Conservation (phyloP, 2,329 filamentous ascomycete genomes). For the Coccinonectria pachysandricola region DNA sequence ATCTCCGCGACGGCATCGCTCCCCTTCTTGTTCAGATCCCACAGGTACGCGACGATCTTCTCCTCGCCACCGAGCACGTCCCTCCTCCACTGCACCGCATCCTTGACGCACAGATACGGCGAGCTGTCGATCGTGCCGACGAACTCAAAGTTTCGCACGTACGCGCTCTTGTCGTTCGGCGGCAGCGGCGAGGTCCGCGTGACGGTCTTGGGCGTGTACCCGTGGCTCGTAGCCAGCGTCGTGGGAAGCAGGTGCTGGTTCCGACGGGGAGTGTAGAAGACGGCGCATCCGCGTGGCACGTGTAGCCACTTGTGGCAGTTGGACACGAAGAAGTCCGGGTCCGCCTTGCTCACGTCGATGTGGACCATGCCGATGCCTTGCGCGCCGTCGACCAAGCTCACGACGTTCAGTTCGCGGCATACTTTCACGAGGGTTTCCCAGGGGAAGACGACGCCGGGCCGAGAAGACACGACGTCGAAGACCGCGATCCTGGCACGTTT, state of each 20-base stretch:
- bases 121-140: slow-evolving; percentile 65
- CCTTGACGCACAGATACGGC: slow-evolving; percentile 61
- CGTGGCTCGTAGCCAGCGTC: slow-evolving; percentile 71
- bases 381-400: slow-evolving; percentile 74
- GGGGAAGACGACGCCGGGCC: slow-evolving; percentile 71
- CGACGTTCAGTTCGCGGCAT: slow-evolving; percentile 56
- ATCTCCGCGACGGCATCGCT: slow-evolving; percentile 48
- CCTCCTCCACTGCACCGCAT: slow-evolving; percentile 60
- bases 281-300: slow-evolving; percentile 66
- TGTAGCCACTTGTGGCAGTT: slow-evolving; percentile 92
- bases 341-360: slow-evolving; percentile 53
- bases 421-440: slow-evolving; percentile 56
- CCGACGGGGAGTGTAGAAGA: slow-evolving; percentile 66
- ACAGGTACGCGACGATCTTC: slow-evolving; percentile 53
- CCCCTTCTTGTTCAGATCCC: slow-evolving; percentile 52
- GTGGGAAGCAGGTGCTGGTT: slow-evolving; percentile 69
- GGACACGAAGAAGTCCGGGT: slow-evolving; percentile 77
- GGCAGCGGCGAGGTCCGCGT: slow-evolving; percentile 32
- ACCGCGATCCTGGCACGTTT: slow-evolving; percentile 53
- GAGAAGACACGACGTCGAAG: slow-evolving; percentile 71
- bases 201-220: slow-evolving; percentile 46
- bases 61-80: slow-evolving; percentile 65
- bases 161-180: slow-evolving; percentile 41
- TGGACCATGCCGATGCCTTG: slow-evolving; percentile 74
- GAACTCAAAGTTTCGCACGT: slow-evolving; percentile 64